Conservation (phyloP, 2,329 filamentous ascomycete genomes). For the Byssoonygena ceratinophila region DNA sequence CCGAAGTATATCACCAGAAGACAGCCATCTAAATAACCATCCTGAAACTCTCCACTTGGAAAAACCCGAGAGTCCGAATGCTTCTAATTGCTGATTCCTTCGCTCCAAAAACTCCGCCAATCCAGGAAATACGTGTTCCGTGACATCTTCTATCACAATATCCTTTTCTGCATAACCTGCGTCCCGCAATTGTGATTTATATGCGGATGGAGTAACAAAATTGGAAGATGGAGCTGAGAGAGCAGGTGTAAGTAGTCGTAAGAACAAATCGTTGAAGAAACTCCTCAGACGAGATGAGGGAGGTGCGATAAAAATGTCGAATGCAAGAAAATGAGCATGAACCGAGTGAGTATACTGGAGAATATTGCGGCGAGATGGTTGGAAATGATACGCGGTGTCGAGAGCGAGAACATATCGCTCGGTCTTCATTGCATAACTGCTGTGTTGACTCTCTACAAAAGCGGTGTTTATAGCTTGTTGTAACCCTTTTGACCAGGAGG, state of each 20-base stretch:
- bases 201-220: constrained; percentile 40
- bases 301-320: constrained; percentile 41
- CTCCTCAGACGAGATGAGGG: constrained; percentile 18
- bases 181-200: constrained; percentile 37
- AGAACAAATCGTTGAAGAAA: constrained; percentile 24
- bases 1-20: constrained; percentile 12
- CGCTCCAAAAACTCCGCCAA: constrained; percentile 37
- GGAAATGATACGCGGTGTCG: constrained; percentile 50
- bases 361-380: constrained; percentile 41
- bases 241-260: constrained; percentile 38
- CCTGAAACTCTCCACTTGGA: constrained; percentile 16
- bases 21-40: constrained; percentile 17
- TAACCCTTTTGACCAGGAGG: constrained; percentile 17
- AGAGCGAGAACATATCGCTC: constrained; percentile 38
- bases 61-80: constrained; percentile 26
- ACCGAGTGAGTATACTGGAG: constrained; percentile 34
- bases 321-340: constrained; percentile 44
- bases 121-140: constrained; percentile 44
- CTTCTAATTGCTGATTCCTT: constrained; percentile 28
- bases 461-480: constrained; percentile 1
- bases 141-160: constrained; percentile 43
- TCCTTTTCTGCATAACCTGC: constrained; percentile 39
- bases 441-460: neutral
- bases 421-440: neutral
- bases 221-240: constrained; percentile 43